Evolutionary conservation across 345 rosid genomes (phyloP).

Genomic region (Eucalyptus leucophloia): DNA sequence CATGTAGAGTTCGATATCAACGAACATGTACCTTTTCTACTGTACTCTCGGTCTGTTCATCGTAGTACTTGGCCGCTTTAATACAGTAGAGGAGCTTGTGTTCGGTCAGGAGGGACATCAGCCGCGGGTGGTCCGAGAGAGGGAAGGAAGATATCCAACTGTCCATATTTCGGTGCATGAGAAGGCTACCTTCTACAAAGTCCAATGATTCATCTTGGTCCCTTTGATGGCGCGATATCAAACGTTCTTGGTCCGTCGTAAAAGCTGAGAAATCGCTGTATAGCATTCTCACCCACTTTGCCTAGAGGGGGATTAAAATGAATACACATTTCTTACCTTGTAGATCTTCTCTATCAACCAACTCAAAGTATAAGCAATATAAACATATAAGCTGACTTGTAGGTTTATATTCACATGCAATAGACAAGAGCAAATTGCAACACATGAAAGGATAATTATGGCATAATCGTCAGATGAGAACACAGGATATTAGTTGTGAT

Average conservation of each 20-base stretch:
- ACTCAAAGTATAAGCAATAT: not conserved
- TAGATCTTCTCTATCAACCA: not conserved
- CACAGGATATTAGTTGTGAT: not conserved
- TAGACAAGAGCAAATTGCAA: not conserved
- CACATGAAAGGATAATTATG: not conserved
- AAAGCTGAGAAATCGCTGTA: not conserved
- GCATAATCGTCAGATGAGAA: not conserved
- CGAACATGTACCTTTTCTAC: not conserved
- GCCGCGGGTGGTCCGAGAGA: not conserved
- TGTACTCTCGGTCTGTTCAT: not conserved
- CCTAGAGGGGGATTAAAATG: not conserved
- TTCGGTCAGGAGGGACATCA: not conserved
- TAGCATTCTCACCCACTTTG: not conserved
- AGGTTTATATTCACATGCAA: not conserved
- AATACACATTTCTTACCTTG: not conserved
- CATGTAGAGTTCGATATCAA: not conserved
- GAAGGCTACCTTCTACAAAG: not conserved
- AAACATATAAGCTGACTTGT: not conserved
- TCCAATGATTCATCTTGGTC: not conserved
- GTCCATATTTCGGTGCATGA: not conserved
- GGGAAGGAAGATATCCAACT: not conserved
- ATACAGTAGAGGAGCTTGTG: not conserved
- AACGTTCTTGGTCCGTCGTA: slow-evolving; percentile 1
- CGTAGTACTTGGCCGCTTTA: not conserved
- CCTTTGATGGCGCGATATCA: not conserved